Percentiles rank a stretch among this genome's conserved stretches.
Conservation (phyloP, 495 filamentous ascomycete species). For the Penicillium mononematosum region DNA sequence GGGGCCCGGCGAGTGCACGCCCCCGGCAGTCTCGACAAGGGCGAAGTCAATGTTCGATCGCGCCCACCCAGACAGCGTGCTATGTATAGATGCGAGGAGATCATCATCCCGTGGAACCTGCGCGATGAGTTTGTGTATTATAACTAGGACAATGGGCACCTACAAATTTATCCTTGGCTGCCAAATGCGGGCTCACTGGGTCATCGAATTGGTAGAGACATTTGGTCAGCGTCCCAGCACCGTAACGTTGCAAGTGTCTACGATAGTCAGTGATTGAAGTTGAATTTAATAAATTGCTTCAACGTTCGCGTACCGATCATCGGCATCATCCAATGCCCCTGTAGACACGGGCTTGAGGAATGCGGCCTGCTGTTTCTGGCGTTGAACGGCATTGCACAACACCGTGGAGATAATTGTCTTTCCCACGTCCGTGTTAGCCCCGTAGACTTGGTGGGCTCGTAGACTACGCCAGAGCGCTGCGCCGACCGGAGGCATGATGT, state of each 20-base stretch:
- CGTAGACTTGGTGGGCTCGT: slow-evolving; percentile 67
- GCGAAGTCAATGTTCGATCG: slow-evolving; percentile 40
- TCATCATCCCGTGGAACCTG: slow-evolving; percentile 48
- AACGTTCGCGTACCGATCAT: slow-evolving; percentile 53
- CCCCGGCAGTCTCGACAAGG: slow-evolving; percentile 75
- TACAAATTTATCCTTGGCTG: slow-evolving; percentile 46
- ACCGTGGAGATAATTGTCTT: slow-evolving; percentile 74
- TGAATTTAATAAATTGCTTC: background rate
- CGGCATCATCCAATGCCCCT: slow-evolving; percentile 63
- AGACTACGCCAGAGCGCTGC: slow-evolving; percentile 61
- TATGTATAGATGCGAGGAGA: slow-evolving; percentile 47
- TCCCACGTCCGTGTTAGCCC: slow-evolving; percentile 77
- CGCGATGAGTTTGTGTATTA: slow-evolving; percentile 9
- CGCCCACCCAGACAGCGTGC: slow-evolving; percentile 46
- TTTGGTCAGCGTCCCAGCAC: slow-evolving; percentile 50
- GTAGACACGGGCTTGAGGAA: slow-evolving; percentile 80
- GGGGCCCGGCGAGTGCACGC: slow-evolving; percentile 70
- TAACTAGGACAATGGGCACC: slow-evolving; percentile 3
- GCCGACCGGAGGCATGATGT: slow-evolving; percentile 39
- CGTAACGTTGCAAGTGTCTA: slow-evolving; percentile 59
- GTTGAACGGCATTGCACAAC: slow-evolving; percentile 59
- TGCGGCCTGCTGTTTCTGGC: slow-evolving; percentile 47
- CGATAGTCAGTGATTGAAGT: background rate
- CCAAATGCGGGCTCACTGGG: slow-evolving; percentile 72
- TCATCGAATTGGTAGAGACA: slow-evolving; percentile 68